phyloP scores from a whole-genome alignment of 2,329 filamentous ascomycete genomes.

The Aspergillus pseudotamarii region DNA sequence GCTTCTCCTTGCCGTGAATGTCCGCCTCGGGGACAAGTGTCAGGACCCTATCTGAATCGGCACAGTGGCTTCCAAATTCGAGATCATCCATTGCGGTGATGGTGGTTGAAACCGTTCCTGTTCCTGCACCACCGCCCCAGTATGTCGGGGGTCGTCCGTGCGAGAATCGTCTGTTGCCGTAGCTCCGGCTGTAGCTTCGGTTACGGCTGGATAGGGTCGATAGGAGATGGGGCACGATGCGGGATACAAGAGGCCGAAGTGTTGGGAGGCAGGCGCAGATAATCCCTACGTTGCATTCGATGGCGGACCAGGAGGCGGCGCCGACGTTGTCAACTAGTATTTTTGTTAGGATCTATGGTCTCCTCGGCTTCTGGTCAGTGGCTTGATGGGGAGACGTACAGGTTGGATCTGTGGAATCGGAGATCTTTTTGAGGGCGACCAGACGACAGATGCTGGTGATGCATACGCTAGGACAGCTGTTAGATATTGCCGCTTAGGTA shows the following conservation, averaged over 20 bases:
- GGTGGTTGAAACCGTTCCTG: slow-evolving; percentile 27
- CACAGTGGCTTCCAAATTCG: slow-evolving; percentile 25
- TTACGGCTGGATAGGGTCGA: slow-evolving; percentile 28
- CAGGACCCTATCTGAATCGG: slow-evolving; percentile 27
- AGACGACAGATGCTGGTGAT: slow-evolving; percentile 40
- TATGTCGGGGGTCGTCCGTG: slow-evolving; percentile 24
- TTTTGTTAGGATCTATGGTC: no score
- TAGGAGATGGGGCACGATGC: slow-evolving; percentile 33
- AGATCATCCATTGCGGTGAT: slow-evolving; percentile 32
- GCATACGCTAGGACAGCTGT: slow-evolving; percentile 28
- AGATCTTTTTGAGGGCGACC: slow-evolving; percentile 33
- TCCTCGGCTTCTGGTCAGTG: no score
- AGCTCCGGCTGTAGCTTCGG: slow-evolving; percentile 17
- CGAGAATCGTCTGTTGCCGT: slow-evolving; percentile 17
- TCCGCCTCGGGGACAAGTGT: slow-evolving; percentile 21
- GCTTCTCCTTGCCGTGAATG: slow-evolving; percentile 15
- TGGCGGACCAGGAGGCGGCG: slow-evolving; percentile 41
- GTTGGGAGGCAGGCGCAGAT: slow-evolving; percentile 47
- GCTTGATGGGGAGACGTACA: slow-evolving; percentile 26
- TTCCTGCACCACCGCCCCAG: slow-evolving; percentile 27
- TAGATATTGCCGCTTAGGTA: neutral
- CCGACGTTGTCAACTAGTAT: slow-evolving; percentile 36
- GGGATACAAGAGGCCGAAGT: slow-evolving; percentile 38
- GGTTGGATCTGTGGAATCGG: slow-evolving; percentile 38
- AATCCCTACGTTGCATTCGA: slow-evolving; percentile 46